Evolutionary conservation across 2,329 filamentous ascomycete species (phyloP).

Genomic region (Diaporthe sp.): DNA sequence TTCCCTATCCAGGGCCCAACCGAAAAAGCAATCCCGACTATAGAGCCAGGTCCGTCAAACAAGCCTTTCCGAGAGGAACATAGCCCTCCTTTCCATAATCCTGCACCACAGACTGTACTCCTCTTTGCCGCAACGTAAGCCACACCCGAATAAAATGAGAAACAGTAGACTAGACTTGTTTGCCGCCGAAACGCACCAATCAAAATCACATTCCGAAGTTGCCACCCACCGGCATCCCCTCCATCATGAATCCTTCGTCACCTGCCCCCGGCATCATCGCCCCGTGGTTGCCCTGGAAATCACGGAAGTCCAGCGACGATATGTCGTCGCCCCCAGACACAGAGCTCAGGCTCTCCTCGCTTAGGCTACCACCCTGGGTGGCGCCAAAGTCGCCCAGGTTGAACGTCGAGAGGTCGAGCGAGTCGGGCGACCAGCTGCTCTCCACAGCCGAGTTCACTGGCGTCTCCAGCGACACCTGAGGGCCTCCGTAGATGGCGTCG

Average conservation of each 20-base stretch:
- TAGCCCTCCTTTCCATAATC: neutral
- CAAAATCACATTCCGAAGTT: constrained; percentile 53
- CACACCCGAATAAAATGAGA: neutral
- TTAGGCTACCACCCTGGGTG: constrained; percentile 62
- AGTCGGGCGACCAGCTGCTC: constrained; percentile 67
- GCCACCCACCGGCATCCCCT: constrained; percentile 57
- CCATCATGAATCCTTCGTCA: constrained; percentile 50
- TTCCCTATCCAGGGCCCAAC: neutral
- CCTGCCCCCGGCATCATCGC: constrained; percentile 28
- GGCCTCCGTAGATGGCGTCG: constrained; percentile 83
- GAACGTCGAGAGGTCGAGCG: constrained; percentile 68
- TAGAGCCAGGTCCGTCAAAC: neutral
- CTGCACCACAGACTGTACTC: neutral
- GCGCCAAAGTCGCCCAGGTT: constrained; percentile 63
- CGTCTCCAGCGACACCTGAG: constrained; percentile 62
- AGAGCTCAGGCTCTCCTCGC: constrained; percentile 71
- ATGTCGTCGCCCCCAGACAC: constrained; percentile 60
- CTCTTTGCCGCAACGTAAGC: constrained; percentile 3
- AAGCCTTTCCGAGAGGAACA: neutral
- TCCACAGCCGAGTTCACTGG: constrained; percentile 52
- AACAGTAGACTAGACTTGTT: neutral
- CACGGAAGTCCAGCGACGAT: constrained; percentile 60
- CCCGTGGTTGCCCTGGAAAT: constrained; percentile 33
- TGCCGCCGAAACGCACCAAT: constrained; percentile 30
- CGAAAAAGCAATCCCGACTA: neutral